Base-by-base conservation (phyloP, 805 yeast genomes). In the Pichia deserticola region DNA sequence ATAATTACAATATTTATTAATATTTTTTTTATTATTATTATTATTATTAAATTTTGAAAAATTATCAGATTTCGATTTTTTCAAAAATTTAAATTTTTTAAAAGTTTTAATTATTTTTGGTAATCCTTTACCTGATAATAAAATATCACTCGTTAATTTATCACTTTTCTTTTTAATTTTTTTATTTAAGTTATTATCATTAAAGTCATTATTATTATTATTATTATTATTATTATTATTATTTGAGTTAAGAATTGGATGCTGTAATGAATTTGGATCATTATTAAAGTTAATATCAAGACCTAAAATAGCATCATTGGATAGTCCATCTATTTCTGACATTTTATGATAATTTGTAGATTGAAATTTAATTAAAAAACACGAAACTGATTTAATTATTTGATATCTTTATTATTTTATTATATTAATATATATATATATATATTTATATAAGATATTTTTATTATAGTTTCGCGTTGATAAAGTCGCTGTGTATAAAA, bases 51-150 rank as follows among this genome's bases (percentile, higher is more conserved):
- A 28, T 30, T n/a, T 41, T 10, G 30, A n/a, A 13, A n/a, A 27
- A 9, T 15, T 27, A 28, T 15, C 29, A 5, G 40, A 20, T 44
- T 48, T 44, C 5, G 34, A 20, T 33, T 39, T 44, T 9, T 51
- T 53, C 7, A 68, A 59, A 45, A 73, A 71, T 44, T 65, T 64
- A 47, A 68, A 61, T 13, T 63, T 57, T 33, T 59, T 64, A 2
- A 70, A 69, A 40, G 68, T 61, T 46, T 63, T 62, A 38, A 71
- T 61, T n/a, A 85, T 51, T 44, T 68, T 68, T 1, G 84, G 81
- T 40, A 86, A 60, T 1, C 92, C 93, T n/a, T 74, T 65, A 4
- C 68, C 67, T 3, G 78, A 69, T 7, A 79, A 58, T 47, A 85
- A 65, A 36, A 76, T 71, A 15, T 72, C 76, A 8, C 76, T 77